phyloP scores from a whole-genome alignment of 2,329 filamentous ascomycete species.

The Ramichloridium luteum region DNA sequence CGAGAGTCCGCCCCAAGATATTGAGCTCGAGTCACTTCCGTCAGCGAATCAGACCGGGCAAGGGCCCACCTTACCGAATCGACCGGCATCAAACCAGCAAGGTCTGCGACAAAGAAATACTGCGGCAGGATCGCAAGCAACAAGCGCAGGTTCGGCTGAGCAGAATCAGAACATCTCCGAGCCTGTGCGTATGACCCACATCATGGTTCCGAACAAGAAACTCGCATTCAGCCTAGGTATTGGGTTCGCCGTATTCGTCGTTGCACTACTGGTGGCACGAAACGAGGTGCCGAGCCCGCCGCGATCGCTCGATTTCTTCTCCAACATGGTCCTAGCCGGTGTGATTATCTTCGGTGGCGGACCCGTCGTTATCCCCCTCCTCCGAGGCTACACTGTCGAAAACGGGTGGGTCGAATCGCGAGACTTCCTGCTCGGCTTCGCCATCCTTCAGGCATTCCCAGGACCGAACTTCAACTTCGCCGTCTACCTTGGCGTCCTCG shows the following conservation, averaged over 20 bases:
- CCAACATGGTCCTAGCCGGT: slow-evolving; percentile 62
- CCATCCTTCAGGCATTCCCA: slow-evolving; percentile 58
- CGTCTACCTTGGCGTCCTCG: slow-evolving; percentile 31
- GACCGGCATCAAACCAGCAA: background rate
- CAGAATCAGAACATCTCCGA: background rate
- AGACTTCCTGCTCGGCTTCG: slow-evolving; percentile 61
- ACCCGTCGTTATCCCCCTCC: slow-evolving; percentile 34
- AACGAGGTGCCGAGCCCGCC: slow-evolving; percentile 23
- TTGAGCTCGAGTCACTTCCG: slow-evolving; percentile 1
- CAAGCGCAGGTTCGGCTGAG: background rate
- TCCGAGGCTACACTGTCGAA: slow-evolving; percentile 41
- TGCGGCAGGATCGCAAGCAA: too few species aligned
- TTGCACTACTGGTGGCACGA: slow-evolving; percentile 41
- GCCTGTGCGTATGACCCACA: slow-evolving; percentile 12
- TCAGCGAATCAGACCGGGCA: background rate
- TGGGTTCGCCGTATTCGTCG: slow-evolving; percentile 44
- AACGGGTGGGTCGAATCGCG: slow-evolving; percentile 58
- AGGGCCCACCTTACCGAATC: background rate
- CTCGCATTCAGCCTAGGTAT: slow-evolving; percentile 4
- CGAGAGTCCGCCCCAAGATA: background rate
- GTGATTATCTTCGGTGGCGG: slow-evolving; percentile 43
- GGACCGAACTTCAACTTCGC: slow-evolving; percentile 48
- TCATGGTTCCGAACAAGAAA: slow-evolving; percentile 21
- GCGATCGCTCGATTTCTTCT: slow-evolving; percentile 48
- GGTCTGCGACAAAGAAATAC: background rate